phyloP scores from a whole-genome alignment of 2,329 filamentous ascomycete genomes.

The Magnaporthales sp. region DNA sequence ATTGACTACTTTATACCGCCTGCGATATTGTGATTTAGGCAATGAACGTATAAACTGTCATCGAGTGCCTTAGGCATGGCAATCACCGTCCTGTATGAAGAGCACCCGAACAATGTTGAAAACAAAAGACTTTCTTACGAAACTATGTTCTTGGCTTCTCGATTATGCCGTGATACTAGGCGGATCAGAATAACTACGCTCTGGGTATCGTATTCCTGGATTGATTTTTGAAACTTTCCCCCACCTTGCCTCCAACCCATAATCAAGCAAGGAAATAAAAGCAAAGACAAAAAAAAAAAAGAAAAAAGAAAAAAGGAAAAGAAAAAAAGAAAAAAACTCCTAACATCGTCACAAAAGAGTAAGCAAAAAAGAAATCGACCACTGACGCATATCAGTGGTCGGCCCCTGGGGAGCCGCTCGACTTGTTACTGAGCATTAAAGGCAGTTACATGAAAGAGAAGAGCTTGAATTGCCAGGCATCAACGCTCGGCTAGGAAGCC shows the following conservation, averaged over 20 bases:
- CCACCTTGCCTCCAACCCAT: neutral
- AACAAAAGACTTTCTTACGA: neutral
- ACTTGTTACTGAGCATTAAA: neutral
- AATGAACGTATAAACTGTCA: neutral
- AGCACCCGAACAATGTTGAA: too few species aligned
- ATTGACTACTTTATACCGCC: neutral
- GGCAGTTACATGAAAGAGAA: neutral
- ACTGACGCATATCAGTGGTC: neutral
- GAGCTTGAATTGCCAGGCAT: neutral
- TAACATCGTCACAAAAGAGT: neutral
- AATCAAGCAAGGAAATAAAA: neutral
- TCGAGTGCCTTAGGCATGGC: too few species aligned
- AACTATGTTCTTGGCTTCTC: neutral
- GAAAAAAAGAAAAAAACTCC: constrained; percentile 3
- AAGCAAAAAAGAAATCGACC: neutral
- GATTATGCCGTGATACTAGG: neutral
- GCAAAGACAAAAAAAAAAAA: constrained; percentile 8
- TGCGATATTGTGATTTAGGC: neutral
- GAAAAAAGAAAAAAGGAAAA: constrained; percentile 7
- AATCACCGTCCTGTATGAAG: neutral
- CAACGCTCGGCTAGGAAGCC: neutral
- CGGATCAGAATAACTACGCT: neutral
- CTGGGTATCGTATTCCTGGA: neutral
- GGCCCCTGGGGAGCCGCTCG: neutral
- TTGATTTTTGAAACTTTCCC: constrained; percentile 12